A percentile compares a stretch with the other conserved stretches of the same genome.
phyloP scores from a whole-genome alignment of 345 rosid species.

The Garcia nutans region DNA sequence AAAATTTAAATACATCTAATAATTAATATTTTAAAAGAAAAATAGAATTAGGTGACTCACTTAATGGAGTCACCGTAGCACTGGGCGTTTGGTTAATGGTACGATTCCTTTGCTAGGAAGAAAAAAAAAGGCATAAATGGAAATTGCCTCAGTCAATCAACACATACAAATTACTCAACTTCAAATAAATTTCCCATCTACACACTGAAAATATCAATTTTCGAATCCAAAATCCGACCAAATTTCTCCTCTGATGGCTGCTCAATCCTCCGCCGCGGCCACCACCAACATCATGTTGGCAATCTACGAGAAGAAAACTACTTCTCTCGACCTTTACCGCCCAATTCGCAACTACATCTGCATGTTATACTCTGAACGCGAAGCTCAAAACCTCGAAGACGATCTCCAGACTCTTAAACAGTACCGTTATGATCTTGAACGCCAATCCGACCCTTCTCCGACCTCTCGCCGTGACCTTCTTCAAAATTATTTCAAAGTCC shows the following conservation, averaged over 20 bases:
- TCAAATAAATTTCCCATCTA: not conserved
- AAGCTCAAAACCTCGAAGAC: constrained; percentile 89
- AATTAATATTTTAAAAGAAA: too few species aligned
- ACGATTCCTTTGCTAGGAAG: constrained; percentile 10
- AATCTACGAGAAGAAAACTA: constrained; percentile 86
- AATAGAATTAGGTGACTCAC: too few species aligned
- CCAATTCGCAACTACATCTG: constrained; percentile 85
- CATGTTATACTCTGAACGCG: constrained; percentile 86
- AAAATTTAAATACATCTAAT: too few species aligned
- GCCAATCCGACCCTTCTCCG: constrained; percentile 69
- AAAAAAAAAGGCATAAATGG: not conserved
- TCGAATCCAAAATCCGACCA: not conserved
- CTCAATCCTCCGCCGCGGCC: constrained; percentile 42
- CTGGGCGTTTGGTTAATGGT: not conserved
- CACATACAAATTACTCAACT: too few species aligned
- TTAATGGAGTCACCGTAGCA: too few species aligned
- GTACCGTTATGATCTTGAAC: constrained; percentile 81
- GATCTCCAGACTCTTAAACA: constrained; percentile 72
- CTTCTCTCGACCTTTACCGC: constrained; percentile 76
- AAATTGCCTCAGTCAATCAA: not conserved
- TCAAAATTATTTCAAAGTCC: constrained; percentile 65
- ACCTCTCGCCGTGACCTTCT: constrained; percentile 80
- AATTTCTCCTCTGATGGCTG: constrained; percentile 48
- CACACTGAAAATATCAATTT: not conserved
- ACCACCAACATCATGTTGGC: constrained; percentile 88